Conservation (phyloP, 75 land plant species). For the Pseudotsuga menziesii region DNA sequence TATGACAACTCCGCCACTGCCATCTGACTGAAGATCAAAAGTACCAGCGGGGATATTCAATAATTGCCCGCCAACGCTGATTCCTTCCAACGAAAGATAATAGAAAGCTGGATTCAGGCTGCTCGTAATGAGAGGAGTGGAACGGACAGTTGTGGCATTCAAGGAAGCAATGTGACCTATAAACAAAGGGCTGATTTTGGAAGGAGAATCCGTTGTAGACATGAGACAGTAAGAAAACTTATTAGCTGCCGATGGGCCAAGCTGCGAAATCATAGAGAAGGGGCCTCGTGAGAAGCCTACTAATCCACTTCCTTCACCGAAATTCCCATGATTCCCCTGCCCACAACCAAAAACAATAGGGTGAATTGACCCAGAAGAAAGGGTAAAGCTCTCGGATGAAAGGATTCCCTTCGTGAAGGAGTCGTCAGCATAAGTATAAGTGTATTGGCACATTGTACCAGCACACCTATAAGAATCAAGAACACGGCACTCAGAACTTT, state of each 20-base stretch:
- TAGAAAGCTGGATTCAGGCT: constrained; percentile 46
- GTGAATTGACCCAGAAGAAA: too few species aligned
- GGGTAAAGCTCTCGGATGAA: too few species aligned
- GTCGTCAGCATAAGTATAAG: too few species aligned
- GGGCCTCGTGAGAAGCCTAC: constrained; percentile 59
- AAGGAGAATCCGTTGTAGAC: constrained; percentile 39
- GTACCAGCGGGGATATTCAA: constrained; percentile 28
- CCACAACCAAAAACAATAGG: too few species aligned
- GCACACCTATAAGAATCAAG: too few species aligned
- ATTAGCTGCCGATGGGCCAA: constrained; percentile 36
- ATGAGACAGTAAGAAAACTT: constrained; percentile 68
- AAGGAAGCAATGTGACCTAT: constrained; percentile 23
- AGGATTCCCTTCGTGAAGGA: too few species aligned
- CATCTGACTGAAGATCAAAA: constrained; percentile 44
- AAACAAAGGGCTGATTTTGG: constrained; percentile 41
- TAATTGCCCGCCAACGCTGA: constrained; percentile 22
- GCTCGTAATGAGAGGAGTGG: constrained; percentile 51
- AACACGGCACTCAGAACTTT: too few species aligned
- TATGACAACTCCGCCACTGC: constrained; percentile 56
- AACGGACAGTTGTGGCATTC: constrained; percentile 10
- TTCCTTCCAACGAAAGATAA: constrained; percentile 33
- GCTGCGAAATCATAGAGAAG: constrained; percentile 51
- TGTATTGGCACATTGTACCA: too few species aligned
- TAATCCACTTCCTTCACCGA: too few species aligned
- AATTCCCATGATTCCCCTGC: too few species aligned